These are phyloP conservation scores for Sclerospora graminicola DNA, from an alignment of 352 stramenopile genomes.

Conservation along the genomic window DNA sequence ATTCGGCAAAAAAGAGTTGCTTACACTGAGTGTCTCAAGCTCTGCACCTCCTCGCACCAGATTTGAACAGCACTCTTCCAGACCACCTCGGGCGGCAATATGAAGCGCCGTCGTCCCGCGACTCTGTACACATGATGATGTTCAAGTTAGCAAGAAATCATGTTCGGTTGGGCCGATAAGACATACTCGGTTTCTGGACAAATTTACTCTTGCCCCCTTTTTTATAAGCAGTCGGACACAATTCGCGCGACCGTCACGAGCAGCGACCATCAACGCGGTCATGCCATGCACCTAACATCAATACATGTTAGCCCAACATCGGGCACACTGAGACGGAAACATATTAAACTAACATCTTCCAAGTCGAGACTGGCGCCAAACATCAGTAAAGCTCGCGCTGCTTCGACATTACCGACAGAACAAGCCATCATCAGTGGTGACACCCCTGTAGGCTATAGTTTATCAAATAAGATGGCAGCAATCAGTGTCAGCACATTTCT, in stretches of 20 bases:
- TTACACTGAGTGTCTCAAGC: constrained; percentile 71
- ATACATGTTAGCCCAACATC: constrained; percentile 4
- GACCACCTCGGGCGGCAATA: constrained; percentile 60
- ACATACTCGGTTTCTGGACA: constrained; percentile 74
- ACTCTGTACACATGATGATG: constrained; percentile 27
- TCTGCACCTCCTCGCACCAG: constrained; percentile 55
- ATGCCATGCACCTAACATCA: constrained; percentile 61
- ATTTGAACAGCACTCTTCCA: constrained; percentile 67
- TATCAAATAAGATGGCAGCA: constrained; percentile 1
- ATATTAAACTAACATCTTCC: constrained; percentile 47
- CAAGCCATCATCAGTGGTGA: constrained; percentile 78
- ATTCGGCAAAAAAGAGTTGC: constrained; percentile 1
- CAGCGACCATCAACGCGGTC: constrained; percentile 75
- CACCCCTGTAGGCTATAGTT: constrained; percentile 58
- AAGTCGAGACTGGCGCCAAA: constrained; percentile 76
- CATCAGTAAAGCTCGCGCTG: constrained; percentile 66
- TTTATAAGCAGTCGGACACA: constrained; percentile 69
- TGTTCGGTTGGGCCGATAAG: background rate
- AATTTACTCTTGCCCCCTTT: constrained; percentile 71
- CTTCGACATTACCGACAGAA: constrained; percentile 82
- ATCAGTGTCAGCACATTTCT: constrained; percentile 1
- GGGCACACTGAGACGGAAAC: background rate
- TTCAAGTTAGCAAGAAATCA: constrained; percentile 5
- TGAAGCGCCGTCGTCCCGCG: constrained; percentile 75
- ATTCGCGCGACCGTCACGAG: constrained; percentile 45